Base-by-base conservation (phyloP, 805 yeast genomes). In the Teunomyces stri region DNA sequence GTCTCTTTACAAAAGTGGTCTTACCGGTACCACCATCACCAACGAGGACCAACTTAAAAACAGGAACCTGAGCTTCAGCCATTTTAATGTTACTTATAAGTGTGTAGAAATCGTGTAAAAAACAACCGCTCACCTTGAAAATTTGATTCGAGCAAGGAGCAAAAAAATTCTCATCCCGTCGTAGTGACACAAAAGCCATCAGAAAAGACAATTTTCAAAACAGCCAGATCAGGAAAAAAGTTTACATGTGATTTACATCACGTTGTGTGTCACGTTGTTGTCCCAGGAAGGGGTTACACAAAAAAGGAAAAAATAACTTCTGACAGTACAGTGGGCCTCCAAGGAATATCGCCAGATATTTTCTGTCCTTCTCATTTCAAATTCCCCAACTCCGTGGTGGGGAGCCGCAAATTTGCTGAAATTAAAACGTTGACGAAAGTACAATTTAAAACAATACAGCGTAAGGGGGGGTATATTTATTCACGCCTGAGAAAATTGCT, bases 11-110 rank as follows among this genome's bases (percentile, higher is more conserved):
- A 64, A 94, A 94, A 51, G 99, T 94, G 80, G 99, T 94, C 85
- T 94, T 94, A 79, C 99, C 99, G 75, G 99, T 94, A 84, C 99
- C 99, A 82, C 99, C 99, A 71, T 94, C 99, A 72, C 99, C 99
- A 76, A 94, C 99, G 67, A 94, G 85, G 65, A 94, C 99, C 74
- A 94, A 84, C 81, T 94, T 94, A 77, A 94, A 94, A 59, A 96
- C 89, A 61, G 99, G 98, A 74, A 90, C 95, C 79, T 83, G 85
- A 63, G 87, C 82, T 37, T 37, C 38, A 40, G 56, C 88, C 84
- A 83, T 56, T 50, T 70, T 50, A 49, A 44, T 48, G 48, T 50
- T 54, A 51, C 47, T 48, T 48, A 37, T 20, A 36, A n/a, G 10
- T 37, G 40, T 35, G 20, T 35, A 37, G 40, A 22, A 37, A 37